Percentiles rank a stretch among this genome's conserved stretches.
Conservation (phyloP, 2,329 filamentous ascomycete species). For the Ophiostoma sp. region DNA sequence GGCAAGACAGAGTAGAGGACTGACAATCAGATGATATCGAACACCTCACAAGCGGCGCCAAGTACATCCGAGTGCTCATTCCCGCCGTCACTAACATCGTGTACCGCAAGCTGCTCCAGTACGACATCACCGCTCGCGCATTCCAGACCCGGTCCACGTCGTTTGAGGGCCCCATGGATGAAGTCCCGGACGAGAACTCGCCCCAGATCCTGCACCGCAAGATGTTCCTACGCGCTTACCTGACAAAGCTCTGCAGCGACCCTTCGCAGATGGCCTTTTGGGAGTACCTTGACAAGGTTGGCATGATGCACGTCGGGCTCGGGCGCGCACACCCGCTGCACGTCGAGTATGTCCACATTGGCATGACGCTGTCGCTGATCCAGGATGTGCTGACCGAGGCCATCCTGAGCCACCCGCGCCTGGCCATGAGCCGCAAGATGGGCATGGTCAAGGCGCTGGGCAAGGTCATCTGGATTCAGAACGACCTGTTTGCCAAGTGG, state of each 20-base stretch:
- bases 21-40: constrained; percentile 58
- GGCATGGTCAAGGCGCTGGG: constrained; percentile 68
- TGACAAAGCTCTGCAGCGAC: constrained; percentile 69
- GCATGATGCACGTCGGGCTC: constrained; percentile 76
- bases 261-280: constrained; percentile 72
- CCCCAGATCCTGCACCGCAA: constrained; percentile 73
- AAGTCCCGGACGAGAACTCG: constrained; percentile 58
- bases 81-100: constrained; percentile 79
- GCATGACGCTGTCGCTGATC: constrained; percentile 65
- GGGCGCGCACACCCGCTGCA: constrained; percentile 67
- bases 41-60: constrained; percentile 61
- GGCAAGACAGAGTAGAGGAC: too few relatives aligned
- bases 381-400: constrained; percentile 73
- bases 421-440: constrained; percentile 63
- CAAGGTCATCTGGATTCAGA: constrained; percentile 85
- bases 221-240: constrained; percentile 70
- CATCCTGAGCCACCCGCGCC: constrained; percentile 63
- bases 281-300: constrained; percentile 79
- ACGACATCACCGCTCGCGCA: constrained; percentile 75
- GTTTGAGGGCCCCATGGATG: constrained; percentile 62
- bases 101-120: constrained; percentile 73
- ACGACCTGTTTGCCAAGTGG: constrained; percentile 80
- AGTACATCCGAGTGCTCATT: constrained; percentile 76
- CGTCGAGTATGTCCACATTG: constrained; percentile 75
- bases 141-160: constrained; percentile 60